Percentiles rank a stretch among this genome's conserved stretches.
phyloP scores from a whole-genome alignment of 768 basidiomycete species.

The Kondoa malvinella region DNA sequence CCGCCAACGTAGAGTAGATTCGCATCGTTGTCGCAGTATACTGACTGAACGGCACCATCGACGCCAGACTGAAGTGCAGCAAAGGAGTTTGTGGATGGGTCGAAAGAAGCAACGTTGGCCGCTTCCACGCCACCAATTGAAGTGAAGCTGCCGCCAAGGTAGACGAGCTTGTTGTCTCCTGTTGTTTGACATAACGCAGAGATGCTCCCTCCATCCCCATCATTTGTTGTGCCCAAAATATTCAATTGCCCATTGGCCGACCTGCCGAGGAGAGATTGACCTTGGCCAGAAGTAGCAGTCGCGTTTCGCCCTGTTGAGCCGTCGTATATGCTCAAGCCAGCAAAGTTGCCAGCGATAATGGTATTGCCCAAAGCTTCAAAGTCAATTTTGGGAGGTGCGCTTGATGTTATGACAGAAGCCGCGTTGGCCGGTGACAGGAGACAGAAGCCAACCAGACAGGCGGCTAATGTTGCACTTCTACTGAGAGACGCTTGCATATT shows the following conservation, averaged over 20 bases:
- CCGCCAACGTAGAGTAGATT: conserved; percentile 32
- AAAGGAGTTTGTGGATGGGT: conserved; percentile 43
- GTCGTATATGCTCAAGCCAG: conserved; percentile 63
- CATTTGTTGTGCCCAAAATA: conserved; percentile 56
- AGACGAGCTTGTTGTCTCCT: conserved; percentile 41
- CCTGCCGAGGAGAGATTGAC: conserved; percentile 27
- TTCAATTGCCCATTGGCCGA: conserved; percentile 49
- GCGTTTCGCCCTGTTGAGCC: conserved; percentile 34
- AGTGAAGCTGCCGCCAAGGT: conserved; percentile 68
- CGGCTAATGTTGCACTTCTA: not conserved
- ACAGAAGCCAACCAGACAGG: not conserved
- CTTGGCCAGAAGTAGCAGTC: conserved; percentile 45
- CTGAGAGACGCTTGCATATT: not conserved
- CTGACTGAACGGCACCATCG: conserved; percentile 51
- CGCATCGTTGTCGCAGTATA: conserved; percentile 53
- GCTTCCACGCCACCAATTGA: conserved; percentile 47
- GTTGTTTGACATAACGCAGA: conserved; percentile 44
- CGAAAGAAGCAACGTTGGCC: conserved; percentile 61
- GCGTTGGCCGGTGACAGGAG: conserved; percentile 3
- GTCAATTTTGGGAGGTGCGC: conserved; percentile 35
- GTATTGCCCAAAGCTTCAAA: conserved; percentile 78
- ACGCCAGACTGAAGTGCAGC: conserved; percentile 52
- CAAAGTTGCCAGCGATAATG: conserved; percentile 70
- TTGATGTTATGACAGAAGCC: conserved; percentile 6
- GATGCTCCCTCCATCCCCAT: conserved; percentile 50